Evolutionary conservation across 2,329 filamentous ascomycete species (phyloP).

Genomic region (Taxawa tesnikishii): DNA sequence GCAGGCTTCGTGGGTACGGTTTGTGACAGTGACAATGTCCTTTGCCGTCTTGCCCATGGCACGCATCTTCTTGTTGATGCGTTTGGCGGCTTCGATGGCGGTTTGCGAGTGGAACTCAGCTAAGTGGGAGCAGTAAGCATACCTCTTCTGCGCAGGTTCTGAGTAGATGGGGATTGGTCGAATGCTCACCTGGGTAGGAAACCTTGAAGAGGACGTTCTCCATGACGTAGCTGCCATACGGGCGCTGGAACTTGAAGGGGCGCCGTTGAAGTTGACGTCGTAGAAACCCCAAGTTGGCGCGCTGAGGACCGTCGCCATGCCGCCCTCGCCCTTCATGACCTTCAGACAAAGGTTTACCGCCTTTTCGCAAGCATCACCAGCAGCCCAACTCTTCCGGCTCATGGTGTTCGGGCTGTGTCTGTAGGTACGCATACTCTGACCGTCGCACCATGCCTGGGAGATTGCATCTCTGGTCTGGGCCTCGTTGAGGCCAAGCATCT

Average conservation of each 20-base stretch:
- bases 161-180: background rate
- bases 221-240: conserved; percentile 98
- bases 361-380: conserved; percentile 94
- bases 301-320: conserved; percentile 83
- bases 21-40: conserved; percentile 86
- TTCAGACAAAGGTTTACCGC: conserved; percentile 96
- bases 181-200: conserved; percentile 70
- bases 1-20: conserved; percentile 96
- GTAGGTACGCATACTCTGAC: conserved; percentile 92
- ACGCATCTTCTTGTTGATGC: conserved; percentile 73
- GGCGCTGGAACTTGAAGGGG: conserved; percentile 89
- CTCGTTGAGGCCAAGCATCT: conserved; percentile 84
- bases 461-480: conserved; percentile 89
- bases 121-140: conserved; percentile 1
- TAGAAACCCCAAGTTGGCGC: conserved; percentile 97
- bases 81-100: conserved; percentile 86
- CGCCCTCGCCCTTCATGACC: conserved; percentile 88
- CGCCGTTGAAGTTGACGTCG: conserved; percentile 93
- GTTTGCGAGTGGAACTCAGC: conserved; percentile 99
- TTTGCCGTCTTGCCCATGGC: conserved; percentile 77
- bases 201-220: conserved; percentile 99
- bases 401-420: conserved; percentile 97
- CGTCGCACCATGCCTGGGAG: conserved; percentile 95
- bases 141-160: conserved; percentile 13
- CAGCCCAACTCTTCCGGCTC: conserved; percentile 98